Base-by-base conservation (phyloP, 768 basidiomycete genomes). In the Coprinopsis cinerea region DNA sequence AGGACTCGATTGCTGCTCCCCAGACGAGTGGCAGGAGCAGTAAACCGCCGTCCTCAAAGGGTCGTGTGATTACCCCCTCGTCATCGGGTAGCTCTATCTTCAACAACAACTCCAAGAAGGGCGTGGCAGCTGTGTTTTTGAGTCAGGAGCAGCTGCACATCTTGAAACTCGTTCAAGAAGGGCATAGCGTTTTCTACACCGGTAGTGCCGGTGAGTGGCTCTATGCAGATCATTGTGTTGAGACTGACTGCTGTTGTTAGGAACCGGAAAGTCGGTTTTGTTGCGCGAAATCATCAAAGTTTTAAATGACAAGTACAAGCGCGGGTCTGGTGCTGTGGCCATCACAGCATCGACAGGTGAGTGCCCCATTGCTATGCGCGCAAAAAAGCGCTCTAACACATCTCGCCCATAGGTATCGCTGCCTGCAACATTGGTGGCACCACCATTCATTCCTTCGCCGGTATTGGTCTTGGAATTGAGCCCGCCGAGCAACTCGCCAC, bases 361-460 rank as follows among this genome's bases (percentile, higher is more conserved):
- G 64, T 55, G 35, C 6, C 13, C 45, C 42, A 6, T 39, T 39
- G 36, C 10, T 49, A 9, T 17, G 25, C 18, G 3, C 36, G n/a
- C 14, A n/a, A 26, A 30, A 30, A 32, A 18, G 17, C 27, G n/a
- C 34, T 17, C 24, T 45, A 6, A 28, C 13, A 6, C 28, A 1
- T 15, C 39, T 25, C 36, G n/a, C 4, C 13, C 36, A 32, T 25
- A 85, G 88, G 88, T 37, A 96, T 98, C 57, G 95, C 95, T 5
- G 95, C 95, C 4, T 96, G 93, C 65, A 97, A 99, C 57, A 93
- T 99, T 44, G 95, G 95, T 9, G 95, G 96, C 34, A 80, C 89
- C 20, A 98, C 95, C 0, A 78, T 98, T 28, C 95, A 99, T 63
- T 94, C 91, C 0, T 99, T 96, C 61, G 82, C 88, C n/a, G 94